Evolutionary conservation across 495 filamentous ascomycete species (phyloP), one percentile per base, ranked within the genome.

Genomic region (Echria macrotheca): DNA sequence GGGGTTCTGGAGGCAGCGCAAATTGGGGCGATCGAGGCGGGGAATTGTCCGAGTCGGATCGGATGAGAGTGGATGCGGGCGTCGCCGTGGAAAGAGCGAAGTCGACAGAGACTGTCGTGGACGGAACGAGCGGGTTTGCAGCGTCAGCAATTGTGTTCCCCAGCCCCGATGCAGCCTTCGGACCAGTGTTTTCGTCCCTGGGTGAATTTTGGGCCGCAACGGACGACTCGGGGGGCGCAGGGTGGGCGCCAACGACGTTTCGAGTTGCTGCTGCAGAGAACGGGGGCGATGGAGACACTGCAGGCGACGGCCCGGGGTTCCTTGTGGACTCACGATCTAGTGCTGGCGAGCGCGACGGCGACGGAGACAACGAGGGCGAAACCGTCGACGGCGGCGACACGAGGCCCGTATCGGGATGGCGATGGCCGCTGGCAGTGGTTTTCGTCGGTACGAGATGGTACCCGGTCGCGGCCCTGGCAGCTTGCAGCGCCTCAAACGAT

Each of bases 401-500:
- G 33, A 55, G 47, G 6, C 47, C 51, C 1, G 40, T 25, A 47
- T 50, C 23, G n/a, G 11, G 40, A 23, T 42, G 25, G 28, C 39
- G 38, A 24, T 12, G 51, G 41, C 11, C 51, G 55, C 24, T 52
- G 43, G 41, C 37, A 44, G 18, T 44, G 25, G 52, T 59, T 51
- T 36, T 58, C 33, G 29, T 43, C 48, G 19, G 49, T 46, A 42
- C 35, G 32, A 61, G 53, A 26, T 64, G 56, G 52, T 56, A 56
- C 57, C 60, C 57, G 22, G 42, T 51, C 36, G 11, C 39, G 18
- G 55, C 40, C 23, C 37, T 55, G 32, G 59, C 25, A 2, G 58
- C 52, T 6, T 53, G 60, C 36, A 64, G 23, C 29, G 62, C 56
- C 47, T 63, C 59, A 33, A 59, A 60, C 40, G 62, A 65, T 55